Conservation (phyloP, 768 basidiomycete species). For the Suillus variegatus region DNA sequence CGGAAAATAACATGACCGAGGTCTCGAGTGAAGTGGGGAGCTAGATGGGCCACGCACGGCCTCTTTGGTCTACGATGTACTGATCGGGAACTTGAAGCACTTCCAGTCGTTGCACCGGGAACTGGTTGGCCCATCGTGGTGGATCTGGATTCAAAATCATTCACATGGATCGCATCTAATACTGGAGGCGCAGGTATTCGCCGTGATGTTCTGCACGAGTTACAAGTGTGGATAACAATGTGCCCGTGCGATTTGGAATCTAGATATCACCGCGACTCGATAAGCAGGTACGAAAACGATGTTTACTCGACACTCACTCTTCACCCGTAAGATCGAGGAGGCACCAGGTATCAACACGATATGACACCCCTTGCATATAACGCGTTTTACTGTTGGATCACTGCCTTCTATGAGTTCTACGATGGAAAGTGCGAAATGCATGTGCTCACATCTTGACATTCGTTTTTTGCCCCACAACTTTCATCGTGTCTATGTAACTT, state of each 20-base stretch:
- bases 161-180: slow-evolving; percentile 5
- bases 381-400: slow-evolving; percentile 83
- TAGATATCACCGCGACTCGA: slow-evolving; percentile 31
- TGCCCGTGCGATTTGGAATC: slow-evolving; percentile 53
- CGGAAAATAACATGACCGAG: slow-evolving; percentile 68
- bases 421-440: neutral
- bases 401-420: slow-evolving; percentile 38
- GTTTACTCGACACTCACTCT: slow-evolving; percentile 46
- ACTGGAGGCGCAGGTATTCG: slow-evolving; percentile 68
- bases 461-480: slow-evolving; percentile 70
- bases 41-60: slow-evolving; percentile 37
- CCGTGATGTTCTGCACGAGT: slow-evolving; percentile 54
- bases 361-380: slow-evolving; percentile 71
- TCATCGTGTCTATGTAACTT: slow-evolving; percentile 67
- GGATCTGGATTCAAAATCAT: slow-evolving; percentile 2
- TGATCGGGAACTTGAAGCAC: neutral
- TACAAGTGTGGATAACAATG: slow-evolving; percentile 59
- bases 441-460: slow-evolving; percentile 70
- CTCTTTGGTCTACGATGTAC: slow-evolving; percentile 16
- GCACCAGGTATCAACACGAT: slow-evolving; percentile 66
- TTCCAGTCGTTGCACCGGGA: neutral
- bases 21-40: slow-evolving; percentile 63
- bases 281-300: neutral
- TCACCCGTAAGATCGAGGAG: slow-evolving; percentile 63
- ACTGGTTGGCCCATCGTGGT: neutral